Percentiles rank a stretch among this genome's conserved stretches.
Conservation (phyloP, 1,284 basidiomycete species). For the Irpex rosettiformis region DNA sequence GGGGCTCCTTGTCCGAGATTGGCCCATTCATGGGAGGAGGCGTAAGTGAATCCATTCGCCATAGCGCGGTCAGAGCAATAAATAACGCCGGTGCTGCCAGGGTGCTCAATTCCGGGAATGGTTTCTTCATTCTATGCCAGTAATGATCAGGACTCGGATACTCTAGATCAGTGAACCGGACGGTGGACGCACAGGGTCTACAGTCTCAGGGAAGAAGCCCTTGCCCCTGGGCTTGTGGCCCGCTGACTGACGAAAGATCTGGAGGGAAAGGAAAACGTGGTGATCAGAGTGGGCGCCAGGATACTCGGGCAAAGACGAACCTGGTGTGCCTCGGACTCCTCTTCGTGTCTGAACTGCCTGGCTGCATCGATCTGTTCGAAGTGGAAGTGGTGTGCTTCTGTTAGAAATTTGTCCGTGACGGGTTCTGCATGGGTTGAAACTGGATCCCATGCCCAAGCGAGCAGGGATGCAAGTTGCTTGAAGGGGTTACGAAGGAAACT, state of each 20-base stretch:
- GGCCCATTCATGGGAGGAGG: conserved; percentile 76
- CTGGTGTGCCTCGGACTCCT: conserved; percentile 83
- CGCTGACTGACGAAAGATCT: conserved; percentile 72
- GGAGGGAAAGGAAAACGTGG: conserved; percentile 9
- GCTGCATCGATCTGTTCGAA: conserved; percentile 31
- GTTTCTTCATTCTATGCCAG: conserved; percentile 69
- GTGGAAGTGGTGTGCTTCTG: conserved; percentile 27
- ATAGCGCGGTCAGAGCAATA: conserved; percentile 88
- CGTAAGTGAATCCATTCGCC: conserved; percentile 85
- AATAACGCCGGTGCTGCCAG: conserved; percentile 76
- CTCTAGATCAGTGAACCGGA: background rate
- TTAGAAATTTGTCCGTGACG: conserved; percentile 11
- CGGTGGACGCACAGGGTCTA: conserved; percentile 54
- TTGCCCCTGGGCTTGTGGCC: conserved; percentile 64
- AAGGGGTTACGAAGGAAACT: conserved; percentile 9
- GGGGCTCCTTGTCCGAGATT: conserved; percentile 88
- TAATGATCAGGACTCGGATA: conserved; percentile 2
- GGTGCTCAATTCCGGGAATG: conserved; percentile 79
- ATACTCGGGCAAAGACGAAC: conserved; percentile 33
- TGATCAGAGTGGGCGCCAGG: background rate
- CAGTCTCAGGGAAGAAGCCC: conserved; percentile 54
- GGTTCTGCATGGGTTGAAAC: conserved; percentile 1
- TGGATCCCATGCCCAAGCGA: conserved; percentile 7
- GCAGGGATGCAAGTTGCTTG: background rate
- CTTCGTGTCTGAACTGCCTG: conserved; percentile 56